Conservation (phyloP, 148 eudicot genomes). For the Selenicereus undatus region DNA sequence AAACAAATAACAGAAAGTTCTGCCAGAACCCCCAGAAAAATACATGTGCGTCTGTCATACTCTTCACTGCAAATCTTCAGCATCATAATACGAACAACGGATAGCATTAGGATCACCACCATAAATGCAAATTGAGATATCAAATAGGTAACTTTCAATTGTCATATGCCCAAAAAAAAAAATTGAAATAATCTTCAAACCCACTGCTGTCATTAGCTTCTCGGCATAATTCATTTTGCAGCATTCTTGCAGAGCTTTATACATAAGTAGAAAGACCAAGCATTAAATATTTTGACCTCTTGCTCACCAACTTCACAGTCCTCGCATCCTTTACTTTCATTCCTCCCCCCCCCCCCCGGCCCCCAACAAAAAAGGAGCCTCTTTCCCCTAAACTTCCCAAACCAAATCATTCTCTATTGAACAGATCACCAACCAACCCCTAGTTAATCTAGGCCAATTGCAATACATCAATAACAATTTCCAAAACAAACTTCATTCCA, state of each 20-base stretch:
- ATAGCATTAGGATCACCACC: not conserved
- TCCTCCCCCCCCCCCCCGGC: not conserved
- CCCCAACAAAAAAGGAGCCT: no score
- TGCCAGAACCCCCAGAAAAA: constrained; percentile 69
- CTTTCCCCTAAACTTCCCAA: not conserved
- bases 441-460: not conserved
- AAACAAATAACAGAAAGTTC: constrained; percentile 68
- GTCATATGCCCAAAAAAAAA: not conserved
- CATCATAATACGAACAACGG: not conserved
- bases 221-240: not conserved
- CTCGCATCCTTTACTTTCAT: not conserved
- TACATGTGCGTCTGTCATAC: constrained; percentile 58
- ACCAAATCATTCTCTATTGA: not conserved
- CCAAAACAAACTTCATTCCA: not conserved
- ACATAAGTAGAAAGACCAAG: not conserved
- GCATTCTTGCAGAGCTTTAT: not conserved
- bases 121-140: not conserved
- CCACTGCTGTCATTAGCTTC: not conserved
- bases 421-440: no score
- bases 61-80: constrained; percentile 71
- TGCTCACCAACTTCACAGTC: not conserved
- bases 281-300: not conserved
- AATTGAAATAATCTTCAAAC: not conserved
- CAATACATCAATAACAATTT: not conserved
- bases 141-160: not conserved